A percentile compares a stretch with the other conserved stretches of the same genome.
Evolutionary conservation across 345 rosid genomes (phyloP).

Genomic region (Citrus trifoliata): DNA sequence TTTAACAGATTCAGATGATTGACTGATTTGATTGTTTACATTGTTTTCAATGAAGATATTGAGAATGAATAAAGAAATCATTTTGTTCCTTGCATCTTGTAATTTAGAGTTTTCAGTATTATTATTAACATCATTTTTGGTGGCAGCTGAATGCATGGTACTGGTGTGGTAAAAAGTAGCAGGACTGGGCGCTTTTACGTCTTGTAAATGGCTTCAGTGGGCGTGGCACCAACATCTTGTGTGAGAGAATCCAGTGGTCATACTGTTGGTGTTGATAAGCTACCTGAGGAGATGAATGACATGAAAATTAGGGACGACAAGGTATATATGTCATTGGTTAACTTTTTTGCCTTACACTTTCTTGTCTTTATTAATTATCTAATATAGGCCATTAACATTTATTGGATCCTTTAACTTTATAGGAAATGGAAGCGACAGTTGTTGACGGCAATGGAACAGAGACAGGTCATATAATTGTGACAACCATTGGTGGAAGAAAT

Average conservation of each 20-base stretch:
- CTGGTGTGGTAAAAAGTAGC: slow-evolving; percentile 15
- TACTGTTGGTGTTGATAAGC: slow-evolving; percentile 52
- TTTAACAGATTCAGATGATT: not conserved
- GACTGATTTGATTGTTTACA: not conserved
- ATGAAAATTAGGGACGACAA: slow-evolving; percentile 84
- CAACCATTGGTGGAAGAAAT: slow-evolving; percentile 95
- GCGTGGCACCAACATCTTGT: slow-evolving; percentile 50
- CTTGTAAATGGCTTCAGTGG: slow-evolving; percentile 69
- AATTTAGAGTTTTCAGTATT: not conserved
- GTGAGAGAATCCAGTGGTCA: slow-evolving; percentile 52
- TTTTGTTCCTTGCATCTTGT: not conserved
- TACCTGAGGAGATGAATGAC: slow-evolving; percentile 83
- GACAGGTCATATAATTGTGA: slow-evolving; percentile 92
- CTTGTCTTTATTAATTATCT: not conserved
- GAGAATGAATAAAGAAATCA: not conserved
- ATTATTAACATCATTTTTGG: not conserved
- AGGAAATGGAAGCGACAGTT: slow-evolving; percentile 94
- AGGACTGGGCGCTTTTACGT: slow-evolving; percentile 13
- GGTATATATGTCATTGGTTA: slow-evolving; percentile 22
- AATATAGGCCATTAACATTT: not conserved
- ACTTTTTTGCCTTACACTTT: not conserved
- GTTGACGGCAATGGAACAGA: slow-evolving; percentile 90
- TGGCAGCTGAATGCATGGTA: slow-evolving; percentile 31
- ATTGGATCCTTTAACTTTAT: slow-evolving; percentile 16
- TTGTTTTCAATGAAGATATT: not conserved